Evolutionary conservation across 257 asterid genomes (phyloP).

Genomic region (Salvia miltiorrhiza): DNA sequence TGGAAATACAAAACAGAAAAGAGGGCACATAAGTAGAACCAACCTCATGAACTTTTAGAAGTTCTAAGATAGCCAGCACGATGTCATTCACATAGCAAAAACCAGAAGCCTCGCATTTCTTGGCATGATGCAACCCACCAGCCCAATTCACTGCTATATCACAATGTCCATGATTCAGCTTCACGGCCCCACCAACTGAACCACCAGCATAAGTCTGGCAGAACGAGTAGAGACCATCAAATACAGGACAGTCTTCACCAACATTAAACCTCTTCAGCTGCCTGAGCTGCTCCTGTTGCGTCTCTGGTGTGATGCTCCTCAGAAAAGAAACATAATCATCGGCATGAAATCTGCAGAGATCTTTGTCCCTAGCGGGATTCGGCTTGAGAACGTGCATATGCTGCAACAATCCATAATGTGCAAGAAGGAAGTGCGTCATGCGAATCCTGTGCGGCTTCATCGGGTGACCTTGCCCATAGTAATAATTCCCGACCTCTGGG

Average conservation of each 20-base stretch:
- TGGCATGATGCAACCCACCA: conserved; percentile 64
- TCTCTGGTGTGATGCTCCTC: conserved; percentile 59
- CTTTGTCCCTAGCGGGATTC: conserved; percentile 61
- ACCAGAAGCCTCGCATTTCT: conserved; percentile 67
- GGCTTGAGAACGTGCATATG: conserved; percentile 67
- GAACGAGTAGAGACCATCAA: conserved; percentile 56
- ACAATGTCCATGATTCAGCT: conserved; percentile 57
- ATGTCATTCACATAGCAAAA: conserved; percentile 62
- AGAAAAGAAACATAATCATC: conserved; percentile 53
- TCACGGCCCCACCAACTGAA: conserved; percentile 63
- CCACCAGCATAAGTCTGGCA: conserved; percentile 69
- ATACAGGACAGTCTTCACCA: conserved; percentile 62
- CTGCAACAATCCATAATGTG: conserved; percentile 56
- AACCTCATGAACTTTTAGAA: conserved; percentile 57
- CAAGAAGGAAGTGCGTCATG: conserved; percentile 62
- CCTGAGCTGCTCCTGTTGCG: conserved; percentile 62
- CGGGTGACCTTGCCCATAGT: conserved; percentile 65
- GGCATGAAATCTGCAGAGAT: conserved; percentile 57
- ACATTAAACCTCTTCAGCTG: conserved; percentile 62
- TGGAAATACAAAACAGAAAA: not conserved
- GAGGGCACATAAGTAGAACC: not conserved
- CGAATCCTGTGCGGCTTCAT: conserved; percentile 70
- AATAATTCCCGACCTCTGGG: conserved; percentile 62
- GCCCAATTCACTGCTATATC: conserved; percentile 68
- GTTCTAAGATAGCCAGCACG: conserved; percentile 60